phyloP scores from a whole-genome alignment of 345 rosid genomes.

The Luvunga scandens region DNA sequence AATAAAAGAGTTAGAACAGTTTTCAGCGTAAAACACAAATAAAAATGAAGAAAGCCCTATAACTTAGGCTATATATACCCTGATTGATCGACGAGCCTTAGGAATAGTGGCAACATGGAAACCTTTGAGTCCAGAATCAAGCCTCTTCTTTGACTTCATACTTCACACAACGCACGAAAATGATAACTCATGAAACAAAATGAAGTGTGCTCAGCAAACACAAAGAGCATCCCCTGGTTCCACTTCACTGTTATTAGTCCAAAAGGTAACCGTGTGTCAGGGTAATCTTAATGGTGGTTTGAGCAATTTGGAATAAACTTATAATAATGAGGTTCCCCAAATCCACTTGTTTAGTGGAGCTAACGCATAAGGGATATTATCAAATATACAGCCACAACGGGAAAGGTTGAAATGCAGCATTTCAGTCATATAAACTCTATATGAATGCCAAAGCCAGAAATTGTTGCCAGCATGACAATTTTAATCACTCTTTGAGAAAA shows the following conservation, averaged over 20 bases:
- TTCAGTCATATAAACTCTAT: neutral
- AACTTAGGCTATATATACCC: conserved; percentile 44
- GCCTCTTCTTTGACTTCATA: conserved; percentile 80
- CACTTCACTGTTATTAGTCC: conserved; percentile 34
- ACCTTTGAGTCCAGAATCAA: conserved; percentile 48
- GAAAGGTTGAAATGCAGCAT: neutral
- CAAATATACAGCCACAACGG: neutral
- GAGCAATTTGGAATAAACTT: neutral
- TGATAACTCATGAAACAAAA: conserved; percentile 25
- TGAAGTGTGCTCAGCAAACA: conserved; percentile 17
- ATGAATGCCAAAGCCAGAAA: neutral
- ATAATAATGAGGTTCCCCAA: neutral
- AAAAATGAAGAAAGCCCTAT: conserved; percentile 1
- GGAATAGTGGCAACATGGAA: conserved; percentile 65
- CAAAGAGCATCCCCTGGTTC: conserved; percentile 17
- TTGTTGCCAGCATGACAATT: neutral
- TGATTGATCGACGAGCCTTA: conserved; percentile 78
- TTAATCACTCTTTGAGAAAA: neutral
- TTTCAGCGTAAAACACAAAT: neutral
- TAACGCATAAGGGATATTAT: neutral
- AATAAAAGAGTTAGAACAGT: conserved; percentile 18
- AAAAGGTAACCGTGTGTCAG: conserved; percentile 7
- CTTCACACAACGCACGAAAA: conserved; percentile 42
- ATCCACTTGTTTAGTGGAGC: conserved; percentile 6
- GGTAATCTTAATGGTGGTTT: conserved; percentile 7